Conservation (phyloP, 768 basidiomycete genomes). For the Rhizopogon vesiculosus region DNA sequence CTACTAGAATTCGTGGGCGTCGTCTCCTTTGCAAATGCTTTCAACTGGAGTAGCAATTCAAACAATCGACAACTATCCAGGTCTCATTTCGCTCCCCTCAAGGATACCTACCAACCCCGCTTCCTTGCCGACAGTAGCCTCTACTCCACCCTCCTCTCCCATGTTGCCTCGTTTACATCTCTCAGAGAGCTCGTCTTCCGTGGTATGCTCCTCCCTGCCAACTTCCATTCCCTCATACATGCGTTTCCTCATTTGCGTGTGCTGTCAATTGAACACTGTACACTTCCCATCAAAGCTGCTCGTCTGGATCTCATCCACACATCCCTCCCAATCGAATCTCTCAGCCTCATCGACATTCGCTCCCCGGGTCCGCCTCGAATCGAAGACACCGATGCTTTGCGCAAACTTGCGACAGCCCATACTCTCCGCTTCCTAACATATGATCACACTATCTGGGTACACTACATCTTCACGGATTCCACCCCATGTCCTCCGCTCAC, state of each 20-base stretch:
- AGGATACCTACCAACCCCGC: conserved; percentile 20
- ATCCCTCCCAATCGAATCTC: conserved; percentile 38
- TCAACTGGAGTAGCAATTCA: conserved; percentile 4
- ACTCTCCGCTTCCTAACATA: conserved; percentile 30
- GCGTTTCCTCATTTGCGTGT: conserved; percentile 31
- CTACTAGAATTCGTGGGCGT: conserved; percentile 21
- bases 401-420: conserved; percentile 31
- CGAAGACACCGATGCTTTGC: conserved; percentile 18
- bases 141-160: conserved; percentile 20
- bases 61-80: conserved; percentile 3
- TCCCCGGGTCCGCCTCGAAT: conserved; percentile 3
- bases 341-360: conserved; percentile 34
- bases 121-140: conserved; percentile 18
- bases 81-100: not conserved
- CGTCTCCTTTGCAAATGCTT: conserved; percentile 8
- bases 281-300: conserved; percentile 15
- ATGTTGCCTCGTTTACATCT: conserved; percentile 23
- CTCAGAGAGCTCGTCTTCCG: conserved; percentile 34
- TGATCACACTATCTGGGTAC: conserved; percentile 36
- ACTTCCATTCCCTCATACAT: conserved; percentile 32
- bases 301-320: conserved; percentile 21
- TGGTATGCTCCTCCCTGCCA: conserved; percentile 31
- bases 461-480: conserved; percentile 31
- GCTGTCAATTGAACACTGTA: conserved; percentile 39
- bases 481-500: conserved; percentile 6